Evolutionary conservation across 257 asterid species (phyloP), one percentile per base, ranked within the genome.

Genomic region (Nemophila menziesii): DNA sequence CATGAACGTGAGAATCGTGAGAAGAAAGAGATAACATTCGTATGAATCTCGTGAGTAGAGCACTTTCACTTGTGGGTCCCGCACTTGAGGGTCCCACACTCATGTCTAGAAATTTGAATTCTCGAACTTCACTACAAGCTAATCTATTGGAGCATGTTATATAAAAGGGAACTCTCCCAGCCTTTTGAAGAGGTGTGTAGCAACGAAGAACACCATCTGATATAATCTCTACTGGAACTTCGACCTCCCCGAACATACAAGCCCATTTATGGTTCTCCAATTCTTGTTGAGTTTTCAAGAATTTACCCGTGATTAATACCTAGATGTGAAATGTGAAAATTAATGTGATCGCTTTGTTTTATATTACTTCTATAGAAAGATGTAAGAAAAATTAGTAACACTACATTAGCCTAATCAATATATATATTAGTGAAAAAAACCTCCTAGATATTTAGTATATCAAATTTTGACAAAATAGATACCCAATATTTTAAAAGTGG

Each of bases 111-210:
- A 40, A 84, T 56, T 84, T 95, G 47, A 80, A 89, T 68, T 86
- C 96, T 24, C 96, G 78, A 49, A 86, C 80, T 73, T 86, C 96
- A 44, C 96, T 86, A 73, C 96, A 82, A 42, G 96, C 94, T 63
- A 79, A 73, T 71, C 96, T 79, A 63, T 86, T 86, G 63, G 85
- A 82, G 68, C 93, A 70, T 40, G 96, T 86, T 46, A 86, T 44
- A 42, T 86, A 86, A 57, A 86, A 86, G 21, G 94, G 90, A 53
- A 86, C 79, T 64, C 75, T 77, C 62, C 92, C 94, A 43, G 71
- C 58, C 61, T 63, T 77, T 43, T 79, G 93, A 40, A 57, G 47
- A 60, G 92, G 96, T 17, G 94, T 74, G 49, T 44, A 58, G 79
- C 96, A 86, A 49, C 80, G 76, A 46, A 86, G 82, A 60, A 77